phyloP scores from a whole-genome alignment of 2,329 filamentous ascomycete species.

The Verticillium klebahnii region DNA sequence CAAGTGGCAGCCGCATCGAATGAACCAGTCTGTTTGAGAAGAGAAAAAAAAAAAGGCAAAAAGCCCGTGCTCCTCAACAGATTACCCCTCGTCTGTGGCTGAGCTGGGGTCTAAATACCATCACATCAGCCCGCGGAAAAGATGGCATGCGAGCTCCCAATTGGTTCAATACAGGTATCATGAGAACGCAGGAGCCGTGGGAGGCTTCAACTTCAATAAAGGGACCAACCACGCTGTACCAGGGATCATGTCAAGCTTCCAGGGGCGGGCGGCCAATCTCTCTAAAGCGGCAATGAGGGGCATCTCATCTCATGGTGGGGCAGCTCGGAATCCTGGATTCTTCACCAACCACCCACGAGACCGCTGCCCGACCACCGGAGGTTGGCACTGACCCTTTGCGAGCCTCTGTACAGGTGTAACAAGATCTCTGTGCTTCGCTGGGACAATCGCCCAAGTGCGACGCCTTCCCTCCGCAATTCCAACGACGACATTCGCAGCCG shows the following conservation, averaged over 20 bases:
- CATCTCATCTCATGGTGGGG: conserved; percentile 51
- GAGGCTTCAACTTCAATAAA: neutral
- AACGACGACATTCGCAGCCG: neutral
- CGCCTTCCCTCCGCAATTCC: neutral
- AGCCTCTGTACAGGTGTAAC: neutral
- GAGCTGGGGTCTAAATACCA: neutral
- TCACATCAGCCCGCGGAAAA: neutral
- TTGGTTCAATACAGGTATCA: neutral
- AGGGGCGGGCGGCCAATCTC: conserved; percentile 19
- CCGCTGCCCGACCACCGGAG: conserved; percentile 3
- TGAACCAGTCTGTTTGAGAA: neutral
- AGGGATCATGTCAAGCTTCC: neutral
- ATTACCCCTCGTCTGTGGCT: neutral
- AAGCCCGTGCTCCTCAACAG: neutral
- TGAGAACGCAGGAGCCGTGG: neutral
- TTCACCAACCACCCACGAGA: conserved; percentile 12
- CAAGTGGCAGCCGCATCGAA: too few species aligned
- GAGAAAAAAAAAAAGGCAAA: neutral
- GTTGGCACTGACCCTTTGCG: neutral
- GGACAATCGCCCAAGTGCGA: neutral
- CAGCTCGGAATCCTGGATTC: conserved; percentile 29
- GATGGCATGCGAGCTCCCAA: neutral
- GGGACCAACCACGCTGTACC: neutral
- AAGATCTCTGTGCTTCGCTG: neutral
- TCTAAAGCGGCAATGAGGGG: conserved; percentile 62